Evolutionary conservation across 805 yeast genomes (phyloP).

Genomic region (Saccharomycopsis sp.): DNA sequence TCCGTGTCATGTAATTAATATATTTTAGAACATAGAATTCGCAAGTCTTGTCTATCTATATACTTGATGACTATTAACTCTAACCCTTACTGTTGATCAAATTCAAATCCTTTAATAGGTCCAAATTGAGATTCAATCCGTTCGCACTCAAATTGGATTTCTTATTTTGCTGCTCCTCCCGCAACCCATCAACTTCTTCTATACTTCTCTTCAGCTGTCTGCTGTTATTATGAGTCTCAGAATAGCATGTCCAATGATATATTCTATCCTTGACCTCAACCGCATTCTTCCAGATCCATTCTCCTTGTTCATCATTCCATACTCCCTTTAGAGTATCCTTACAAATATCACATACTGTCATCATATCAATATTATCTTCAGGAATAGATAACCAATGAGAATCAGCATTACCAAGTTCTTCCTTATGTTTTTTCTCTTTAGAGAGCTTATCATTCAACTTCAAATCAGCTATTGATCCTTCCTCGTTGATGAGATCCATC

Average conservation of each 20-base stretch:
- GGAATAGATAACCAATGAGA: constrained; percentile 59
- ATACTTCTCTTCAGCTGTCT: constrained; percentile 16
- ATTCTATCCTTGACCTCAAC: constrained; percentile 42
- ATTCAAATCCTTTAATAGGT: constrained; percentile 6
- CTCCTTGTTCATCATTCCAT: constrained; percentile 69
- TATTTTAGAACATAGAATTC: too few relatives aligned
- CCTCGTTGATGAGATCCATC: constrained; percentile 32
- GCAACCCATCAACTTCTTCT: neutral
- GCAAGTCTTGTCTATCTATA: too few relatives aligned
- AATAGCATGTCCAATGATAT: constrained; percentile 62
- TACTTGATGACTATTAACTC: too few relatives aligned
- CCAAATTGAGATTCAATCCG: constrained; percentile 4
- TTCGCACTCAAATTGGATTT: constrained; percentile 5
- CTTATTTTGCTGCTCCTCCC: constrained; percentile 2
- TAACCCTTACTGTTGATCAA: constrained; percentile 1
- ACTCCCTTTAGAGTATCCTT: constrained; percentile 57
- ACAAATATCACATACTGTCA: constrained; percentile 61
- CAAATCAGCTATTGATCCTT: neutral
- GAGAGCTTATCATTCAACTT: neutral
- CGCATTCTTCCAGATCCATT: constrained; percentile 77
- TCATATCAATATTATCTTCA: constrained; percentile 50
- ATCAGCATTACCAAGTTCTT: neutral
- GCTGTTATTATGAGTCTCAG: constrained; percentile 44
- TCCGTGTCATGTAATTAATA: too few relatives aligned
- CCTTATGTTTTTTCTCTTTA: constrained; percentile 3